Percentiles rank a stretch among this genome's conserved stretches.
Conservation (phyloP, 331 rosid species). For the Erythrophleum ivorense region DNA sequence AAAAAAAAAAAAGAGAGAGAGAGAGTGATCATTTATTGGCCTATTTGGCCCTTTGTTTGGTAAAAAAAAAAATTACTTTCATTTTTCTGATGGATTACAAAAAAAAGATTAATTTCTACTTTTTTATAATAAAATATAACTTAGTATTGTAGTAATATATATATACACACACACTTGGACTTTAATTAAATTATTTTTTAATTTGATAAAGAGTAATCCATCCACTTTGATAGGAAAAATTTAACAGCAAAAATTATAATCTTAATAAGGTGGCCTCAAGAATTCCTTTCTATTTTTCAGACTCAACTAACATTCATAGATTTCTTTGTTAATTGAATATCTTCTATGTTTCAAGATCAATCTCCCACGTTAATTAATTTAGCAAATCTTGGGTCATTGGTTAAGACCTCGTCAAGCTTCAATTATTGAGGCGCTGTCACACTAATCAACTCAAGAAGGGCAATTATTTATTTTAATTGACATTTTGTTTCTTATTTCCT, state of each 20-base stretch:
- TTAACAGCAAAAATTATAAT: neutral
- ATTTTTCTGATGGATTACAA: too few species aligned
- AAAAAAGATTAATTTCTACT: too few species aligned
- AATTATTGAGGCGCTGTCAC: neutral
- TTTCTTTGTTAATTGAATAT: neutral
- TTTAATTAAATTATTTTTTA: too few species aligned
- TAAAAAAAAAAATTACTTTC: too few species aligned
- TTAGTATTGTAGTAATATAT: too few species aligned
- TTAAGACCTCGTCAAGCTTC: neutral
- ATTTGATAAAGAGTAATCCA: too few species aligned
- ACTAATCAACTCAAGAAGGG: neutral
- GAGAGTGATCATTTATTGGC: too few species aligned
- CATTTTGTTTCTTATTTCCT: neutral
- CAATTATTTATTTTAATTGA: neutral
- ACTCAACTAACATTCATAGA: neutral
- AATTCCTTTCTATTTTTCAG: neutral
- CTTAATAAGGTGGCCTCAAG: neutral
- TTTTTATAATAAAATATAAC: too few species aligned
- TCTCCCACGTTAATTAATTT: too few species aligned
- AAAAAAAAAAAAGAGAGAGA: too few species aligned
- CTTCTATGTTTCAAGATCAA: neutral
- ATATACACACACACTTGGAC: too few species aligned
- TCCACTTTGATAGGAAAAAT: neutral
- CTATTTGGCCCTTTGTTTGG: too few species aligned
- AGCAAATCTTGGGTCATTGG: neutral